These are phyloP conservation scores for Psilocybe azurescens DNA, from an alignment of 768 basidiomycete genomes.

Conservation along the genomic window DNA sequence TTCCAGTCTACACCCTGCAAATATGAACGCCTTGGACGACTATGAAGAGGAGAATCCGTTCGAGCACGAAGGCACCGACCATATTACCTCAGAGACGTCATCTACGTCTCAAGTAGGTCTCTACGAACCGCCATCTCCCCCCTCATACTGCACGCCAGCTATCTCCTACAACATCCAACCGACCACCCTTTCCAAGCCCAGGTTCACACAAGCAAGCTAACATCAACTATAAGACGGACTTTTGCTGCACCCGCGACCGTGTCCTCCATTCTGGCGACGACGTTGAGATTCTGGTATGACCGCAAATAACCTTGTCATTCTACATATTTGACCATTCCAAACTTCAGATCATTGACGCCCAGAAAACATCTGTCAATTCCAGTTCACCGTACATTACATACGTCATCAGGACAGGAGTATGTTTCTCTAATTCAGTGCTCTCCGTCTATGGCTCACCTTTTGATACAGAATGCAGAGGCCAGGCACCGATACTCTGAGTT, in stretches of 20 bases:
- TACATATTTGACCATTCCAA: constrained; percentile 12
- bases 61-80: constrained; percentile 49
- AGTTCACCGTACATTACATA: constrained; percentile 93
- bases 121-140: constrained; percentile 66
- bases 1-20: neutral
- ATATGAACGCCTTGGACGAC: constrained; percentile 29
- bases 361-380: constrained; percentile 92
- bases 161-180: constrained; percentile 42
- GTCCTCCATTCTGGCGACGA: constrained; percentile 85
- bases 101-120: constrained; percentile 59
- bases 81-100: constrained; percentile 55
- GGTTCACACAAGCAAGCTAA: constrained; percentile 59
- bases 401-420: constrained; percentile 87
- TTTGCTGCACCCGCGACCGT: constrained; percentile 77
- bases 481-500: constrained; percentile 97
- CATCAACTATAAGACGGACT: constrained; percentile 71
- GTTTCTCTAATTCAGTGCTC: constrained; percentile 14
- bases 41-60: constrained; percentile 75
- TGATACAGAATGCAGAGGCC: constrained; percentile 73
- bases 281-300: constrained; percentile 75
- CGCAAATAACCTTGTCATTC: neutral
- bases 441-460: constrained; percentile 12
- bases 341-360: constrained; percentile 87
- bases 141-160: constrained; percentile 46
- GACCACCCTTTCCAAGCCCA: constrained; percentile 59